Percentiles rank a stretch among this genome's conserved stretches.
Evolutionary conservation across 352 stramenopile species (phyloP).

Genomic region (Globisporangium nunn): DNA sequence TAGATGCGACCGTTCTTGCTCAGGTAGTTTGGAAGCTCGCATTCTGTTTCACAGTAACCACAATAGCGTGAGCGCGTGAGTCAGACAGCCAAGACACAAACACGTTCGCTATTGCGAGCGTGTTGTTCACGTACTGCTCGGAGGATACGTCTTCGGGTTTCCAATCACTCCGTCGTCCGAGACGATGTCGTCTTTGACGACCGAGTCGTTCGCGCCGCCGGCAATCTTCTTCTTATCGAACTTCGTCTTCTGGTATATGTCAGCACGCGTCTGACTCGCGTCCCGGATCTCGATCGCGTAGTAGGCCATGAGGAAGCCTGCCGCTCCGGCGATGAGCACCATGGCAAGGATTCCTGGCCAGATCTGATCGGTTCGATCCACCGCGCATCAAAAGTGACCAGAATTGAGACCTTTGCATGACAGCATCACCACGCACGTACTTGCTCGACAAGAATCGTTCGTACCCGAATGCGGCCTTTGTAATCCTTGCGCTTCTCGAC

Average conservation of each 20-base stretch:
- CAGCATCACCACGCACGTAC: neutral
- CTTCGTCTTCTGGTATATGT: constrained; percentile 11
- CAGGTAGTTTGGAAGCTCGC: constrained; percentile 58
- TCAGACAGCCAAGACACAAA: no score
- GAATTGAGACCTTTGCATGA: neutral
- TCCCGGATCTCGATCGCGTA: constrained; percentile 15
- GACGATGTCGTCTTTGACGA: constrained; percentile 20
- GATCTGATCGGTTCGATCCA: constrained; percentile 6
- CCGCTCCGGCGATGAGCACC: constrained; percentile 9
- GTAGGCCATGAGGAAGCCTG: constrained; percentile 15
- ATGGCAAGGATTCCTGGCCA: constrained; percentile 26
- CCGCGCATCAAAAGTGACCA: neutral
- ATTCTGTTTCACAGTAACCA: constrained; percentile 9
- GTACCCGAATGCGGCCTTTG: constrained; percentile 18
- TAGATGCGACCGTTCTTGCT: constrained; percentile 64
- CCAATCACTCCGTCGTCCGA: constrained; percentile 59
- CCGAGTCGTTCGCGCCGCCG: constrained; percentile 5
- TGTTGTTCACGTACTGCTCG: constrained; percentile 16
- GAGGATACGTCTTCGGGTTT: constrained; percentile 67
- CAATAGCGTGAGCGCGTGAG: neutral
- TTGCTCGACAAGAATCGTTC: neutral
- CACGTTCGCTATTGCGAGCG: no score
- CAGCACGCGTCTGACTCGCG: constrained; percentile 8
- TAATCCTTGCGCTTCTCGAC: constrained; percentile 13
- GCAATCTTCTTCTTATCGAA: constrained; percentile 19